Conservation (phyloP, 2,329 filamentous ascomycete species). For the Geosmithia flava region DNA sequence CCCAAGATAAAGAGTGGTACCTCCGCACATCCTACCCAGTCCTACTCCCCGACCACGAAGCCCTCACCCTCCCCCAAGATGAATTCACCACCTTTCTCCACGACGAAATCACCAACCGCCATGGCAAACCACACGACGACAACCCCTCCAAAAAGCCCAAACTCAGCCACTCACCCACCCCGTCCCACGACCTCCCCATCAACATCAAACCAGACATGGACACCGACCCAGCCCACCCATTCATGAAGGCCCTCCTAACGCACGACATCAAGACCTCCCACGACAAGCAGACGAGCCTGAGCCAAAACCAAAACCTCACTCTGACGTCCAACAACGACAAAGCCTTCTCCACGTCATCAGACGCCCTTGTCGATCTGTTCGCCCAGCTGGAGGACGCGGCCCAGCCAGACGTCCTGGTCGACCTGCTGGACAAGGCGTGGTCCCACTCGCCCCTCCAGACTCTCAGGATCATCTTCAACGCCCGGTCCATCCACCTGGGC, state of each 20-base stretch:
- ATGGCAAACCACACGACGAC: conserved; percentile 3
- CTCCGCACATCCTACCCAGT: conserved; percentile 24
- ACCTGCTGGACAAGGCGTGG: conserved; percentile 37
- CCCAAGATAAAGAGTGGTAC: conserved; percentile 17
- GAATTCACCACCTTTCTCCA: conserved; percentile 20
- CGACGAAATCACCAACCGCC: conserved; percentile 10
- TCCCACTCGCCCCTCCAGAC: conserved; percentile 30
- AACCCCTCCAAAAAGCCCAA: not conserved
- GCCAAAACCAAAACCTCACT: conserved; percentile 37
- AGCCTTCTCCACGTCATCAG: too few relatives aligned
- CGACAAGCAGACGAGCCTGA: conserved; percentile 33
- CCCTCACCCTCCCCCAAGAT: conserved; percentile 15
- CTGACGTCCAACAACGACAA: conserved; percentile 32
- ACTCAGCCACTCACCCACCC: not conserved
- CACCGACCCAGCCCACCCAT: conserved; percentile 10
- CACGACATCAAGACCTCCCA: conserved; percentile 6
- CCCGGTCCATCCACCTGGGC: conserved; percentile 47
- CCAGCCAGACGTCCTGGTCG: conserved; percentile 19
- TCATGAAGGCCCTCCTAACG: conserved; percentile 20
- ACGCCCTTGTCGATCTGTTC: too few relatives aligned
- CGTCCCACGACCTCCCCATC: conserved; percentile 12
- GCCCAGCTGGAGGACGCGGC: conserved; percentile 31
- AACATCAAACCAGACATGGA: conserved; percentile 9
- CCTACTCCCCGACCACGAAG: conserved; percentile 21
- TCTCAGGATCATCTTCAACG: conserved; percentile 47